Evolutionary conservation across 768 basidiomycete species (phyloP).

Genomic region (Lactifluus hygrophoroides): DNA sequence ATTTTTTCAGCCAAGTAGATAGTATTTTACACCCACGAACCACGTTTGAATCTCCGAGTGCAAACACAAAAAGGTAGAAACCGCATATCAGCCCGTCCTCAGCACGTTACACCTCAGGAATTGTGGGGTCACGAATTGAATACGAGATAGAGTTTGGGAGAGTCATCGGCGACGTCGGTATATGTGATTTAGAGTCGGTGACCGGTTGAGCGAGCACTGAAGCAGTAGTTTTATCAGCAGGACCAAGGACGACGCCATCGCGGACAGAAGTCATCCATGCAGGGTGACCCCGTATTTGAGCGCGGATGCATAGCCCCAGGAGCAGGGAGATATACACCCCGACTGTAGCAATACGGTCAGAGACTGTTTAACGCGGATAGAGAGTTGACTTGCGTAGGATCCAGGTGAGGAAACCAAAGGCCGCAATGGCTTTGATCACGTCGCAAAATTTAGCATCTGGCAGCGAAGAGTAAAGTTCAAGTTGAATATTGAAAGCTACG

Average conservation of each 20-base stretch:
- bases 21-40: no score
- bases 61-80: no score
- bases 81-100: no score
- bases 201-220: background rate
- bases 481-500: background rate
- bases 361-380: background rate
- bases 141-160: no score
- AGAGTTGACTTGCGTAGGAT: slow-evolving; percentile 25
- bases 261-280: slow-evolving; percentile 31
- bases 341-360: slow-evolving; percentile 24
- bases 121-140: no score
- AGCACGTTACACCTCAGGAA: no score
- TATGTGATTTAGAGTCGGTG: no score
- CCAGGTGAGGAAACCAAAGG: slow-evolving; percentile 32
- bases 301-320: slow-evolving; percentile 23
- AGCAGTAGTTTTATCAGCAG: background rate
- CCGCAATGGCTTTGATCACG: slow-evolving; percentile 28
- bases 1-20: no score
- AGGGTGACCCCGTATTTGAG: slow-evolving; percentile 24
- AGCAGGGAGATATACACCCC: slow-evolving; percentile 26
- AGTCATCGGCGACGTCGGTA: no score
- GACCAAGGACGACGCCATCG: slow-evolving; percentile 21
- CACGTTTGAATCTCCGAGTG: no score
- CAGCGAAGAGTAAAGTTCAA: background rate
- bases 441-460: slow-evolving; percentile 21